A percentile compares a stretch with the other conserved stretches of the same genome.
phyloP scores from a whole-genome alignment of 2,329 filamentous ascomycete genomes.

The Ophiosphaerella korrae region DNA sequence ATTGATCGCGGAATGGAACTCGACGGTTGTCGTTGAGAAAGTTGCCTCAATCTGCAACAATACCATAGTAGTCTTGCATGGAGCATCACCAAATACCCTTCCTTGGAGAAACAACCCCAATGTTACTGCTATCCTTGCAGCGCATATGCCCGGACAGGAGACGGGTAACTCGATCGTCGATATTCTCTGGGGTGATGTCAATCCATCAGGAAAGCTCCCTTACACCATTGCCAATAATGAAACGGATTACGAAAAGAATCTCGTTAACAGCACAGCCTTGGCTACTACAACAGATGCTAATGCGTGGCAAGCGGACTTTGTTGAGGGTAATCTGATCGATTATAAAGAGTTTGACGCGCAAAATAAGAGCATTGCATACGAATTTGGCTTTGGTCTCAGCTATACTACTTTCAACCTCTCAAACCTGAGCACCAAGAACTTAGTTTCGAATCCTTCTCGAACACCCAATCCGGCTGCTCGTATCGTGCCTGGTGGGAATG shows the following conservation, averaged over 20 bases:
- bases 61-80: conserved; percentile 56
- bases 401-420: conserved; percentile 46
- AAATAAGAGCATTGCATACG: conserved; percentile 35
- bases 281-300: conserved; percentile 39
- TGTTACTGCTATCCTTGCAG: conserved; percentile 48
- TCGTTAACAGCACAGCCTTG: conserved; percentile 45
- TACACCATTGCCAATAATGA: conserved; percentile 79
- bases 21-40: conserved; percentile 45
- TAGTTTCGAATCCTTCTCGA: conserved; percentile 14
- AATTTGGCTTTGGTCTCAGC: conserved; percentile 47
- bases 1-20: conserved; percentile 51
- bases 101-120: conserved; percentile 49
- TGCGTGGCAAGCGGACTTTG: conserved; percentile 57
- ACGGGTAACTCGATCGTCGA: conserved; percentile 47
- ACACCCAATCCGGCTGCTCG: conserved; percentile 20
- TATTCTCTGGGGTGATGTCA: conserved; percentile 72
- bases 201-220: conserved; percentile 78
- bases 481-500: conserved; percentile 56
- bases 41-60: conserved; percentile 54
- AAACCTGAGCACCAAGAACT: conserved; percentile 19
- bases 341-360: conserved; percentile 58
- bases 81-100: conserved; percentile 46
- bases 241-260: conserved; percentile 63
- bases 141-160: conserved; percentile 49
- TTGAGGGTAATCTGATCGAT: conserved; percentile 59